Evolutionary conservation across 441 rosid species (phyloP).

Genomic region (Cnidoscolus chayamansa): DNA sequence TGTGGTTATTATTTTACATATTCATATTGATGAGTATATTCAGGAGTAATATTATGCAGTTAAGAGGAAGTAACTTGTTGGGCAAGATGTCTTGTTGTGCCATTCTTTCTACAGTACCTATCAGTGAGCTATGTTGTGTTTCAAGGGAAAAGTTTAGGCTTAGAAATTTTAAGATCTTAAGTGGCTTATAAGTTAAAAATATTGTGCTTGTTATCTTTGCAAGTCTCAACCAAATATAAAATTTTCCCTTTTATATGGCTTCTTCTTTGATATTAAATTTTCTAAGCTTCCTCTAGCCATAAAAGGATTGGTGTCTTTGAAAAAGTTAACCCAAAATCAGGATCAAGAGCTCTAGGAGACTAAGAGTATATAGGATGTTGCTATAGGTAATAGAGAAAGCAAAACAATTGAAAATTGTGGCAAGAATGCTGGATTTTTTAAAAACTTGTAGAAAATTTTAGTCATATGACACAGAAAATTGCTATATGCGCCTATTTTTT

Average conservation of each 20-base stretch:
- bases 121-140: neutral
- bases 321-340: neutral
- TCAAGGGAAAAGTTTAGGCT: neutral
- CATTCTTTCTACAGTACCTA: neutral
- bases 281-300: neutral
- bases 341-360: constrained; percentile 8
- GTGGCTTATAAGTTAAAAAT: neutral
- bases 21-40: no score
- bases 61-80: neutral
- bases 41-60: neutral
- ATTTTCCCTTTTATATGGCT: neutral
- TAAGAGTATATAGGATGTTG: neutral
- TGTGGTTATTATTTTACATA: no score
- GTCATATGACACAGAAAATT: neutral
- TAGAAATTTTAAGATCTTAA: neutral
- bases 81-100: no score
- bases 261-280: no score
- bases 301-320: no score
- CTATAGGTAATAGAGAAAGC: neutral
- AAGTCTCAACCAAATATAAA: neutral
- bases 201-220: neutral
- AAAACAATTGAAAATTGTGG: neutral
- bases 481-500: neutral
- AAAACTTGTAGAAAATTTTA: neutral
- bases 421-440: neutral